These are phyloP conservation scores for Globomyces pollinis-pini DNA, from an alignment of 192 early-diverging fungal genomes.

Conservation along the genomic window DNA sequence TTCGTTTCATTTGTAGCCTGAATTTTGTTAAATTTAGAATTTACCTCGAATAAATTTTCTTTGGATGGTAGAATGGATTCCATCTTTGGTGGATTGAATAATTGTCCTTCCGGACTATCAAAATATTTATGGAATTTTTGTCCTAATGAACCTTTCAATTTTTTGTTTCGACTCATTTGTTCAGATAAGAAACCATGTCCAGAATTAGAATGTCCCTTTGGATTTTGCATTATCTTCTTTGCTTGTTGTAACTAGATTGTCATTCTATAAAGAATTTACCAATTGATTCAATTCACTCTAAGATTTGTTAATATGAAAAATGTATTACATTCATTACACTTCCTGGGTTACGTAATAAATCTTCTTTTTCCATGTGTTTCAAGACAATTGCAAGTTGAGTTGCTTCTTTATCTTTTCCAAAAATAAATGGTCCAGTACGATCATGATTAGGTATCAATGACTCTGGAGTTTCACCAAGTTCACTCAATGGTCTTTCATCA, in stretches of 20 bases:
- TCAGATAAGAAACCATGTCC: neutral
- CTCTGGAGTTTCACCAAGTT: constrained; percentile 5
- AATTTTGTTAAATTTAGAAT: too few species aligned
- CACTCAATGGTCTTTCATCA: neutral
- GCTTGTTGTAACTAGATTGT: neutral
- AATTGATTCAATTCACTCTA: too few species aligned
- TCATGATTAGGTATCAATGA: neutral
- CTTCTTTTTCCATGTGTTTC: neutral
- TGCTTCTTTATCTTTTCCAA: neutral
- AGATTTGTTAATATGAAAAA: too few species aligned
- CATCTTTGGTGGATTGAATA: neutral
- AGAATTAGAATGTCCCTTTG: neutral
- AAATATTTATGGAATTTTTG: constrained; percentile 22
- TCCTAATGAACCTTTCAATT: neutral
- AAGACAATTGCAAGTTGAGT: constrained; percentile 8
- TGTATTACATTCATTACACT: neutral
- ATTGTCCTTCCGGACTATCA: constrained; percentile 16
- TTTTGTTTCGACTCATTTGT: neutral
- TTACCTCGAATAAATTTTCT: too few species aligned
- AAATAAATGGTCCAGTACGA: neutral
- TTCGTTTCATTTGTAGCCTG: too few species aligned
- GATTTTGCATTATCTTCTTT: neutral
- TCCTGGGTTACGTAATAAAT: neutral
- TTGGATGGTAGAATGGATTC: neutral
- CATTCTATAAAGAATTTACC: too few species aligned